phyloP scores from a whole-genome alignment of 129 eudicot genomes.

The Saposhnikovia divaricata region DNA sequence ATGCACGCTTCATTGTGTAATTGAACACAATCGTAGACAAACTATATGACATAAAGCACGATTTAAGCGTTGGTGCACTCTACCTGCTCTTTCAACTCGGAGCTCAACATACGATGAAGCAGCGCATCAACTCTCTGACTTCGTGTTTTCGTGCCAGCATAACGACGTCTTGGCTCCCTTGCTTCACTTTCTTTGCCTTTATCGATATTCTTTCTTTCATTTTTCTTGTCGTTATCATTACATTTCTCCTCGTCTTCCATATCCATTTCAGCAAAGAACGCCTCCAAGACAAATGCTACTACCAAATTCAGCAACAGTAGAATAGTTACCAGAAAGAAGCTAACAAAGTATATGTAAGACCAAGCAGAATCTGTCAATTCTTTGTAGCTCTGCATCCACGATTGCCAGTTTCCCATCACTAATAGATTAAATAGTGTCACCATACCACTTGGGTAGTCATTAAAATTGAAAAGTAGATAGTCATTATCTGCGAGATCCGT shows the following conservation, averaged over 20 bases:
- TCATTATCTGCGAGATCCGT: conserved; percentile 85
- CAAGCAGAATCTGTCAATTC: conserved; percentile 65
- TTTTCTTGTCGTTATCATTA: conserved; percentile 35
- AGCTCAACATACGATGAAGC: conserved; percentile 81
- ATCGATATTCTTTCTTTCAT: conserved; percentile 32
- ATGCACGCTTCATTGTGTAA: no score
- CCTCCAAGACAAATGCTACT: conserved; percentile 96
- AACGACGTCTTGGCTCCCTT: conserved; percentile 32
- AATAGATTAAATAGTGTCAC: conserved; percentile 88
- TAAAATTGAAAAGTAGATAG: conserved; percentile 84
- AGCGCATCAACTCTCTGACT: conserved; percentile 81
- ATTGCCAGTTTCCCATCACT: conserved; percentile 93
- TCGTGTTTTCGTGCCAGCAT: conserved; percentile 52
- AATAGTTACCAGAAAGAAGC: conserved; percentile 80
- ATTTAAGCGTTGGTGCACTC: conserved; percentile 26
- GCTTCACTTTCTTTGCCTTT: conserved; percentile 30
- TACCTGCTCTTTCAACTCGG: conserved; percentile 45
- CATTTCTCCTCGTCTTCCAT: conserved; percentile 46
- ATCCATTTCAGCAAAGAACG: conserved; percentile 91
- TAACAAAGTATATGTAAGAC: conserved; percentile 63
- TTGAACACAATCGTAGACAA: not conserved
- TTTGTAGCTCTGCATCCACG: conserved; percentile 84
- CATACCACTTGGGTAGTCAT: conserved; percentile 96
- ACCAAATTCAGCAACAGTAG: conserved; percentile 81
- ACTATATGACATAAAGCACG: not conserved